A percentile compares a stretch with the other conserved stretches of the same genome.
phyloP scores from a whole-genome alignment of 768 basidiomycete genomes.

The Trametes elegans region DNA sequence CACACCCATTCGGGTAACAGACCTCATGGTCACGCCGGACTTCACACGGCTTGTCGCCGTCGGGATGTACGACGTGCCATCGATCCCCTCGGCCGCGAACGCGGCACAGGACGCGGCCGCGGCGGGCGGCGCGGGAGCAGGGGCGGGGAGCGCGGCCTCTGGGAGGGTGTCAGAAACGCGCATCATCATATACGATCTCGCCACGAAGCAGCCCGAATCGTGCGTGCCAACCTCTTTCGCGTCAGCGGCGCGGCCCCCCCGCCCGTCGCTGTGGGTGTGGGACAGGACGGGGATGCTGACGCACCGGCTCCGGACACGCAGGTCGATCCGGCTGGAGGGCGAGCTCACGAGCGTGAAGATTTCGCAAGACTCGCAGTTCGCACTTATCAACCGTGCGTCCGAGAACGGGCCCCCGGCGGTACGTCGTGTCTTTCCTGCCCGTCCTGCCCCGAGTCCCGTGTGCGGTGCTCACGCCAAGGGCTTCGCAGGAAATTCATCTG shows the following conservation, averaged over 20 bases:
- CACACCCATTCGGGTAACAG: conserved; percentile 77
- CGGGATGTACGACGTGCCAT: conserved; percentile 54
- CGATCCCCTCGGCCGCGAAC: conserved; percentile 2
- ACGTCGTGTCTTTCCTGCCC: conserved; percentile 12
- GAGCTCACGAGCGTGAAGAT: conserved; percentile 89
- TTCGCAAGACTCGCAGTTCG: conserved; percentile 82
- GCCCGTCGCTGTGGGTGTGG: conserved; percentile 7
- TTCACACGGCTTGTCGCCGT: conserved; percentile 81
- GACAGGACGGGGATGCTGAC: not conserved
- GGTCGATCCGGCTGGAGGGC: conserved; percentile 65
- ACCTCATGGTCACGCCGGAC: conserved; percentile 86
- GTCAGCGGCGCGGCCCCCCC: not conserved
- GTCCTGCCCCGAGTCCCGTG: too few species aligned
- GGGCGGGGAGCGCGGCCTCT: conserved; percentile 26
- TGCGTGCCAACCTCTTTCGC: conserved; percentile 41
- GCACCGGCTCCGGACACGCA: conserved; percentile 28
- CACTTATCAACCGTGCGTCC: conserved; percentile 83
- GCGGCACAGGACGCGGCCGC: conserved; percentile 11
- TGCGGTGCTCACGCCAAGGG: conserved; percentile 13
- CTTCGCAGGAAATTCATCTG: conserved; percentile 77
- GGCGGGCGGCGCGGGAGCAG: conserved; percentile 10
- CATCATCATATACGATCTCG: conserved; percentile 76
- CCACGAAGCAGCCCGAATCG: conserved; percentile 65
- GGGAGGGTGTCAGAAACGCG: conserved; percentile 43
- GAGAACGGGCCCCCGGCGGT: conserved; percentile 55